Base-by-base conservation (phyloP, 805 yeast genomes). In the Yarrowia osloensis region DNA sequence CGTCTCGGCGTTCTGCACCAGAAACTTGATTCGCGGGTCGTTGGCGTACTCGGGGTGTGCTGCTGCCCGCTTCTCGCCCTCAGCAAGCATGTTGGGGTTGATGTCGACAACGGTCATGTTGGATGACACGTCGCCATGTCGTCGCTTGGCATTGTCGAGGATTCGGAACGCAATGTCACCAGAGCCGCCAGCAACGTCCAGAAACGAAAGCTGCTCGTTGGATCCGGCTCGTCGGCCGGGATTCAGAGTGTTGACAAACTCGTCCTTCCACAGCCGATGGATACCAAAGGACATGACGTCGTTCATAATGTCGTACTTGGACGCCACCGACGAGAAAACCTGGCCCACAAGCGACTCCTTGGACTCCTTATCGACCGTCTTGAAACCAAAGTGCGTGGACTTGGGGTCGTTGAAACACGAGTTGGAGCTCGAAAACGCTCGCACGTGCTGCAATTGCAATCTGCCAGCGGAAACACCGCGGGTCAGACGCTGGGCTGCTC, bases 111-210 rank as follows among this genome's bases (percentile, higher is more conserved):
- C 86, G 9, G 93, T 91, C 95, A 95, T 95, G 28, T 87, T 86
- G 37, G 91, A 86, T 69, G 82, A 81, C 42, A 78, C 82, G 78
- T 95, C 99, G 67, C 89, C 88, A 75, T 86, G 91, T 70, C 86
- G 85, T 44, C 81, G 78, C 70, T 88, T 87, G 11, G 98, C 98
- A 78, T 95, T 97, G 73, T 92, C 97, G 69, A 95, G 81, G 70
- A 95, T 83, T 2, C 99, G 96, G 78, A 91, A 91, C 1, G 99
- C 99, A 78, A 95, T 94, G 75, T 95, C 99, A 55, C 99, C 99
- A 12, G 98, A 91, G 26, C 99, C 99, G 68, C 99, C 99, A 29
- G 99, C 99, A 67, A 95, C 98, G 77, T 95, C 99, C 70, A 95
- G 82, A 74, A 95, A 94, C 68, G 87, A 85, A 73, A 95, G 81